Evolutionary conservation across 108 stramenopile species (phyloP).

Genomic region (Cyclotella sp.): DNA sequence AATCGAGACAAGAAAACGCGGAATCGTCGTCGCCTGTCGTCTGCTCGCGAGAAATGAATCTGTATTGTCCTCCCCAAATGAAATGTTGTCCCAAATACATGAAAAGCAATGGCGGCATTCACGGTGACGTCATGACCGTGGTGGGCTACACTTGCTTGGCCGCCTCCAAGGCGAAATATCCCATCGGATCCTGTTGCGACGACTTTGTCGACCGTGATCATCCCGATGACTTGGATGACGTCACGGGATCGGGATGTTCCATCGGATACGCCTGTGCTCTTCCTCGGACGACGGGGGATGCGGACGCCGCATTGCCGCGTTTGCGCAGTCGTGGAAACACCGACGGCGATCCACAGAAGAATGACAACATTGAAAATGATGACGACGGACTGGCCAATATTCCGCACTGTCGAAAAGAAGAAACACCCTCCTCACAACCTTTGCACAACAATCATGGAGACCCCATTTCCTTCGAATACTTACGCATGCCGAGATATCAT

Average conservation of each 20-base stretch:
- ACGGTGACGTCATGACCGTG: neutral
- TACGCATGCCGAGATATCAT: conserved; percentile 2
- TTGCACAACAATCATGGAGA: neutral
- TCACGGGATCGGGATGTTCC: conserved; percentile 6
- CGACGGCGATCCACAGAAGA: no score
- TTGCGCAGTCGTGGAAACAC: no score
- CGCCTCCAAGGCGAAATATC: neutral
- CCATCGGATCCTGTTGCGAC: conserved; percentile 8
- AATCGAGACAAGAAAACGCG: conserved; percentile 2
- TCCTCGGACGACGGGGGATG: neutral
- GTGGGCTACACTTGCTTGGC: conserved; percentile 5
- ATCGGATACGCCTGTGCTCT: conserved; percentile 1
- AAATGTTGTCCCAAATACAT: conserved; percentile 4
- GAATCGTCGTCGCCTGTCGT: neutral
- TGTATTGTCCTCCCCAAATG: conserved; percentile 3
- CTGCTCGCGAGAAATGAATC: conserved; percentile 9
- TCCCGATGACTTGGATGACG: neutral
- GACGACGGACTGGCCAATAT: neutral
- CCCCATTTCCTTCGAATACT: neutral
- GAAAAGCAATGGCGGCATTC: no score
- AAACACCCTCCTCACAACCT: neutral
- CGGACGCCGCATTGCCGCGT: no score
- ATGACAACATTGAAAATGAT: neutral
- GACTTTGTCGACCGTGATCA: neutral
- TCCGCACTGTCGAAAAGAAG: conserved; percentile 4